Percentiles rank a stretch among this genome's conserved stretches.
Conservation (phyloP, 768 basidiomycete genomes). For the Agaricus subrufescens region DNA sequence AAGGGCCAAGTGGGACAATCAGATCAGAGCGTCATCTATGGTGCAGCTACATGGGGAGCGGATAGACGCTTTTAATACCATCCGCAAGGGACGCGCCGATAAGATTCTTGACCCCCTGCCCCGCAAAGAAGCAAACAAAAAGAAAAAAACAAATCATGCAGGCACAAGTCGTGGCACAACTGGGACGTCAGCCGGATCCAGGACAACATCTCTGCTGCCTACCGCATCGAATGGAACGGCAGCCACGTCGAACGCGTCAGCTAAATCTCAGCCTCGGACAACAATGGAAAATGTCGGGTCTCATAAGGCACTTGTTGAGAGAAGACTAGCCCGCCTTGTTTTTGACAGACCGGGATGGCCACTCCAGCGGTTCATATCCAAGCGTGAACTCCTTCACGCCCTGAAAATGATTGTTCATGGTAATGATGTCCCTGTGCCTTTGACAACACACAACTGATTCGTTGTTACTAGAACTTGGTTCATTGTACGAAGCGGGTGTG, state of each 20-base stretch:
- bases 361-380: neutral
- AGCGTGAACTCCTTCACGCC: neutral
- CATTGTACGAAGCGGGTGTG: neutral
- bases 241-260: no score
- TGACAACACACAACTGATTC: neutral
- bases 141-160: no score
- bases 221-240: no score
- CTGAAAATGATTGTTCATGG: neutral
- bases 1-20: neutral
- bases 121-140: no score
- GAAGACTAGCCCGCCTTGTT: neutral
- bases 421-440: neutral
- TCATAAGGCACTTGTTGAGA: neutral
- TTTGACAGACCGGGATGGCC: neutral
- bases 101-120: no score
- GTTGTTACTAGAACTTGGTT: neutral
- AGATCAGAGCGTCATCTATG: neutral
- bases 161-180: no score
- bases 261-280: neutral
- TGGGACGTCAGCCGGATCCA: no score
- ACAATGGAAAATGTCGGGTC: neutral
- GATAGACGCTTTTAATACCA: neutral
- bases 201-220: no score
- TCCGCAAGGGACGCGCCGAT: neutral
- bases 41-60: neutral